A percentile compares a stretch with the other conserved stretches of the same genome.
Evolutionary conservation across 306 rosid genomes (phyloP).

Genomic region (Luffa acutangula): DNA sequence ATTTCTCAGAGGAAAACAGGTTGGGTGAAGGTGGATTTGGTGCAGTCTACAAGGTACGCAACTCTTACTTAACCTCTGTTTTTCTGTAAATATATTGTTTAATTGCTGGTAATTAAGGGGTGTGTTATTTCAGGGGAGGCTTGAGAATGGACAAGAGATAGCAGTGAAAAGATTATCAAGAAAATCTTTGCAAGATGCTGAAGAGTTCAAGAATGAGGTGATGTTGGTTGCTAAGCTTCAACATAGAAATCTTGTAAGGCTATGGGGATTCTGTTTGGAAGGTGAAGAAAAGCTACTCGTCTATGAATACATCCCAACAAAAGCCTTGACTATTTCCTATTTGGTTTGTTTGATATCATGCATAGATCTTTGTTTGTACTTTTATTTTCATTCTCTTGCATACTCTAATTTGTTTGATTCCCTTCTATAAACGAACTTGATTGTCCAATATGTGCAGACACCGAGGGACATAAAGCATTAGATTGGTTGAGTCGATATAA

Average conservation of each 20-base stretch:
- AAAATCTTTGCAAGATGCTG: conserved; percentile 42
- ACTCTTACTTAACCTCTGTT: no score
- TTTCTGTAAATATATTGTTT: no score
- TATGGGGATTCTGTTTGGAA: conserved; percentile 47
- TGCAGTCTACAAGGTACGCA: conserved; percentile 31
- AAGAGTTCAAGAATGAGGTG: conserved; percentile 60
- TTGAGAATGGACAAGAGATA: conserved; percentile 38
- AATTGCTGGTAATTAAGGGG: no score
- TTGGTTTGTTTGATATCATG: no score
- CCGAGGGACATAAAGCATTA: no score
- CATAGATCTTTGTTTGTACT: conserved; percentile 29
- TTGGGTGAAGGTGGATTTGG: no score
- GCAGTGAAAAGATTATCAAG: conserved; percentile 53
- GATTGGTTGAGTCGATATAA: no score
- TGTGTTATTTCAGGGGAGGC: conserved; percentile 30
- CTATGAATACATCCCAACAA: conserved; percentile 58
- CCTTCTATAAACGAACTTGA: neutral
- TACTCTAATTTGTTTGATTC: neutral
- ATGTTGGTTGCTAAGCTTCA: conserved; percentile 55
- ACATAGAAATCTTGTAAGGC: conserved; percentile 53
- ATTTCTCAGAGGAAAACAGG: conserved; percentile 28
- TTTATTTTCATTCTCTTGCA: neutral
- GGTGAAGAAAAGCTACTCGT: conserved; percentile 43
- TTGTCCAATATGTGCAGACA: neutral
- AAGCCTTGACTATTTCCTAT: conserved; percentile 47